phyloP scores from a whole-genome alignment of 1,284 basidiomycete species.

The Malassezia arunalokei region DNA sequence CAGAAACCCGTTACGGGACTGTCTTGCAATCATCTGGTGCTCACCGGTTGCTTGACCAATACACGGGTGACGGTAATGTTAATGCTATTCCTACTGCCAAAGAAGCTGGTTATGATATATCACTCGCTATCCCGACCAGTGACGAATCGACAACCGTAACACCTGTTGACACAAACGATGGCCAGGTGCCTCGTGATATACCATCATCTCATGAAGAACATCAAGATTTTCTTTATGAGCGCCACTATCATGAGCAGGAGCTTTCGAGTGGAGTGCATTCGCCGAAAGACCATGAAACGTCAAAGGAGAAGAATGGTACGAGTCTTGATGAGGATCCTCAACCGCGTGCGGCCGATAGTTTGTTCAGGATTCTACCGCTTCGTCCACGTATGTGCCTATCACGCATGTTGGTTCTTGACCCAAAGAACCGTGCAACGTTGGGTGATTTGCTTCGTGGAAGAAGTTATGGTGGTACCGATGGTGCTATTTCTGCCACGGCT shows the following conservation, averaged over 20 bases:
- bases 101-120: slow-evolving; percentile 11
- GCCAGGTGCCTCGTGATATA: background rate
- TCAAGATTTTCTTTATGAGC: background rate
- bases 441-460: slow-evolving; percentile 76
- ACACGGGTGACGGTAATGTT: background rate
- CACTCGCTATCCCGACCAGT: background rate
- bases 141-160: background rate
- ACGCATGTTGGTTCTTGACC: slow-evolving; percentile 87
- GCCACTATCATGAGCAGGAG: background rate
- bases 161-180: slow-evolving; percentile 1
- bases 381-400: slow-evolving; percentile 66
- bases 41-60: background rate
- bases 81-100: slow-evolving; percentile 3
- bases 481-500: slow-evolving; percentile 23
- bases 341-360: slow-evolving; percentile 68
- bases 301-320: background rate
- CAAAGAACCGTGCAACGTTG: slow-evolving; percentile 74
- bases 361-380: slow-evolving; percentile 89
- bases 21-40: background rate
- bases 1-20: slow-evolving; percentile 3
- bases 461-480: slow-evolving; percentile 32
- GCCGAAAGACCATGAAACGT: background rate
- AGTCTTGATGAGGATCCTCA: slow-evolving; percentile 12
- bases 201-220: background rate
- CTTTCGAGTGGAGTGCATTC: background rate